Evolutionary conservation across 2,329 filamentous ascomycete species (phyloP).

Genomic region (Colletotrichum trifolii): DNA sequence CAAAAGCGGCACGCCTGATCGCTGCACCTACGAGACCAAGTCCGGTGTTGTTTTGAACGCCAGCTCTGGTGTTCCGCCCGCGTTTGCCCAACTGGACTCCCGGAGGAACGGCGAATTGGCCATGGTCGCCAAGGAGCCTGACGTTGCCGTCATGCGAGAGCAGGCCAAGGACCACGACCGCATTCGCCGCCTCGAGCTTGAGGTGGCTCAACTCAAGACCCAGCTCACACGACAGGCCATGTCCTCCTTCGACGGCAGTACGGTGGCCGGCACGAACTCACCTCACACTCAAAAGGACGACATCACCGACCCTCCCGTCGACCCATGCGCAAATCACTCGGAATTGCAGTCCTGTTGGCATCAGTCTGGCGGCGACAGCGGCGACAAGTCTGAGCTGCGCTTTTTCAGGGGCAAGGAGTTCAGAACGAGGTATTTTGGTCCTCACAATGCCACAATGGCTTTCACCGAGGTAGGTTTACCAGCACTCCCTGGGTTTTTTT

Average conservation of each 20-base stretch:
- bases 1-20: slow-evolving; percentile 70
- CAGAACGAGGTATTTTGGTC: slow-evolving; percentile 69
- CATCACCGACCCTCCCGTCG: slow-evolving; percentile 46
- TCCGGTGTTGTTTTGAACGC: slow-evolving; percentile 61
- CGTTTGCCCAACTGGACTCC: slow-evolving; percentile 54
- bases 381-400: slow-evolving; percentile 64
- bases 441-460: slow-evolving; percentile 70
- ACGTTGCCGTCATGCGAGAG: slow-evolving; percentile 49
- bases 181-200: slow-evolving; percentile 68
- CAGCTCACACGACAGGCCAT: slow-evolving; percentile 57
- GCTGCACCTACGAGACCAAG: slow-evolving; percentile 69
- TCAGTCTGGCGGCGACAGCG: slow-evolving; percentile 50
- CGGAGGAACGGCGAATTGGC: slow-evolving; percentile 46
- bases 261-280: slow-evolving; percentile 57
- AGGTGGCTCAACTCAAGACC: slow-evolving; percentile 67
- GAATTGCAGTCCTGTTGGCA: slow-evolving; percentile 34
- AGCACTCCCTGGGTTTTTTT: neutral
- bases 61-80: slow-evolving; percentile 57
- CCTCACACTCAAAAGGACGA: slow-evolving; percentile 59
- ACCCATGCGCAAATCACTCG: slow-evolving; percentile 42
- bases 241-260: slow-evolving; percentile 63
- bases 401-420: slow-evolving; percentile 70
- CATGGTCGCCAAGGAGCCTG: slow-evolving; percentile 50
- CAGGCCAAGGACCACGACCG: slow-evolving; percentile 64
- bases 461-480: slow-evolving; percentile 59